Percentiles rank a stretch among this genome's conserved stretches.
Evolutionary conservation across 2,329 filamentous ascomycete genomes (phyloP).

Genomic region (Pyrenochaeta sp.): DNA sequence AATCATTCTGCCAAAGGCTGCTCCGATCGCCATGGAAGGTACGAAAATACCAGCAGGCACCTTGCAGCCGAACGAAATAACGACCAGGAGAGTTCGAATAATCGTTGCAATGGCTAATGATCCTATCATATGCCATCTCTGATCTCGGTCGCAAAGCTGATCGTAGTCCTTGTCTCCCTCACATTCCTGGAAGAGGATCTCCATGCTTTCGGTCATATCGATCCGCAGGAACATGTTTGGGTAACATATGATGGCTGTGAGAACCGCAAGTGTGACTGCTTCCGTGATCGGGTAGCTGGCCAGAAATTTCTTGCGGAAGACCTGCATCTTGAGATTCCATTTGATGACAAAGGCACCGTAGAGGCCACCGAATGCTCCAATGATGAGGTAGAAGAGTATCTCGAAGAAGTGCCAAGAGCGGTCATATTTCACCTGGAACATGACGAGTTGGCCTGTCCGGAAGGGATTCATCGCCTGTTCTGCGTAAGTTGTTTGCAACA

Average conservation of each 20-base stretch:
- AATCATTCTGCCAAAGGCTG: slow-evolving; percentile 91
- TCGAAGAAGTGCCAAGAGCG: slow-evolving; percentile 98
- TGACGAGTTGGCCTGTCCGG: slow-evolving; percentile 94
- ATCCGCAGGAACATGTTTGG: slow-evolving; percentile 94
- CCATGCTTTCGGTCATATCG: slow-evolving; percentile 99
- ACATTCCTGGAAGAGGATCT: slow-evolving; percentile 94
- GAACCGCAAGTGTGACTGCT: slow-evolving; percentile 79
- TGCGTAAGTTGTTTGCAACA: slow-evolving; percentile 1
- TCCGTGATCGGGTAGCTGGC: slow-evolving; percentile 84
- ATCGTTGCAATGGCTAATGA: slow-evolving; percentile 82
- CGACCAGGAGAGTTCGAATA: slow-evolving; percentile 82
- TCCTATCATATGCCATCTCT: slow-evolving; percentile 78
- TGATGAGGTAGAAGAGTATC: slow-evolving; percentile 86
- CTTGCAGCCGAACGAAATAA: slow-evolving; percentile 97
- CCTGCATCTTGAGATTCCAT: slow-evolving; percentile 90
- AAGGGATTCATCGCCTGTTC: slow-evolving; percentile 90
- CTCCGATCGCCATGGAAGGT: slow-evolving; percentile 96
- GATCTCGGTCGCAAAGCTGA: slow-evolving; percentile 82
- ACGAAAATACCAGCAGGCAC: slow-evolving; percentile 98
- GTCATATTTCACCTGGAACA: slow-evolving; percentile 98
- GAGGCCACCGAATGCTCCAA: slow-evolving; percentile 91
- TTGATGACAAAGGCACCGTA: slow-evolving; percentile 98
- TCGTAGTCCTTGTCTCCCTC: slow-evolving; percentile 88
- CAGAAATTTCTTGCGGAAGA: slow-evolving; percentile 93
- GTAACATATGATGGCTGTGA: slow-evolving; percentile 92